Evolutionary conservation across 352 stramenopile genomes (phyloP).

Genomic region (Pythium diclinum): DNA sequence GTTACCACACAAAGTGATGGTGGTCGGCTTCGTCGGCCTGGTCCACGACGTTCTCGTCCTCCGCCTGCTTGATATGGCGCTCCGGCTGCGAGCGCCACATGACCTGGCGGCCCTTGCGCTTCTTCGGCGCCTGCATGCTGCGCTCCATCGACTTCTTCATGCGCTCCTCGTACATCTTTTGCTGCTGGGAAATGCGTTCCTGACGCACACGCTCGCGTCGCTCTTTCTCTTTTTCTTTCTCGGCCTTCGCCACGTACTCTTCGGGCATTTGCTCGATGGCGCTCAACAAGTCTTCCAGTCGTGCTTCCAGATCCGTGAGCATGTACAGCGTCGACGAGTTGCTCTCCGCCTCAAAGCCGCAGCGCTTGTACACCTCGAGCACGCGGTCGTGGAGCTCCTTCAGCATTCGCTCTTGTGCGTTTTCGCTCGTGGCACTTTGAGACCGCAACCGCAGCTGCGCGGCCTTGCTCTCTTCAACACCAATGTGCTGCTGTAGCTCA

Average conservation of each 20-base stretch:
- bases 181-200: slow-evolving; percentile 90
- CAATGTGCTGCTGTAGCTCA: slow-evolving; percentile 87
- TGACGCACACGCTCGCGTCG: slow-evolving; percentile 88
- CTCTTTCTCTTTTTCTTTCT: slow-evolving; percentile 95
- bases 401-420: slow-evolving; percentile 87
- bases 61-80: slow-evolving; percentile 69
- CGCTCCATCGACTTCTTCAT: slow-evolving; percentile 94
- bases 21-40: slow-evolving; percentile 80
- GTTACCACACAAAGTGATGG: slow-evolving; percentile 81
- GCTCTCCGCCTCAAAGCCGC: slow-evolving; percentile 90
- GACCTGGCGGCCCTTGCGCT: slow-evolving; percentile 88
- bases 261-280: slow-evolving; percentile 92
- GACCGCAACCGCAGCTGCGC: slow-evolving; percentile 66
- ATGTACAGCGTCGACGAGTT: slow-evolving; percentile 93
- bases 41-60: slow-evolving; percentile 79
- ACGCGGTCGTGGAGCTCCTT: slow-evolving; percentile 88
- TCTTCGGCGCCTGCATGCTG: slow-evolving; percentile 92
- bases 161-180: slow-evolving; percentile 92
- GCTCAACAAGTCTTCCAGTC: slow-evolving; percentile 89
- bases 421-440: slow-evolving; percentile 71
- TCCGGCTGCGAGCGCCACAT: slow-evolving; percentile 90
- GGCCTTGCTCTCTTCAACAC: slow-evolving; percentile 80
- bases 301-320: slow-evolving; percentile 90
- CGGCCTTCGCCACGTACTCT: slow-evolving; percentile 91
- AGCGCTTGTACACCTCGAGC: slow-evolving; percentile 90